These are phyloP conservation scores for Anisodus tanguticus DNA, from an alignment of 257 asterid genomes.

Conservation along the genomic window DNA sequence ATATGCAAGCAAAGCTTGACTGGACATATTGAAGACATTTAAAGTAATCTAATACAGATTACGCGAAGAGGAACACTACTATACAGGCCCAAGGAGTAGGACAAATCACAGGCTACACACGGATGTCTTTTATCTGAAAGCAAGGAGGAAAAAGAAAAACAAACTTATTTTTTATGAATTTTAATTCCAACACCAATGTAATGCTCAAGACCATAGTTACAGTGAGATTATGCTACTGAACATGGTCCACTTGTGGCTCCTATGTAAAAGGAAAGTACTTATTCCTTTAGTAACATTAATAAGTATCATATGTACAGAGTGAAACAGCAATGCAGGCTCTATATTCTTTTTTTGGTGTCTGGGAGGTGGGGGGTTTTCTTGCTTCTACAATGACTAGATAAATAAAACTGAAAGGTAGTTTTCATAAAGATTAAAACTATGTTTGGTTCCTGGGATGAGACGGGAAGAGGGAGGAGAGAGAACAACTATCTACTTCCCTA, in stretches of 20 bases:
- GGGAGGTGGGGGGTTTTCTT: not conserved
- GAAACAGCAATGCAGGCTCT: not conserved
- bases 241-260: not conserved
- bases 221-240: not conserved
- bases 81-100: not conserved
- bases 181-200: not conserved
- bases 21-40: not conserved
- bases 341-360: too few relatives aligned
- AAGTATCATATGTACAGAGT: not conserved
- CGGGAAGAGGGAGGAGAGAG: not conserved
- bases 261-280: not conserved
- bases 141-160: not conserved
- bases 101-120: not conserved
- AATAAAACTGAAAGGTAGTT: not conserved
- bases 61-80: not conserved
- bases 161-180: not conserved
- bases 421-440: not conserved
- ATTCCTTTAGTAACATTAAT: not conserved
- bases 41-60: not conserved
- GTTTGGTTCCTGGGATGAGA: not conserved
- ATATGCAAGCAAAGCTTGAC: conserved; percentile 18
- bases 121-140: not conserved
- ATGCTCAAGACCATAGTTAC: not conserved
- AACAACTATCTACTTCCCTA: conserved; percentile 5
- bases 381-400: not conserved